Evolutionary conservation across 2,329 filamentous ascomycete genomes (phyloP), one percentile per base, ranked within the genome.

Genomic region (Tothia fuscella): DNA sequence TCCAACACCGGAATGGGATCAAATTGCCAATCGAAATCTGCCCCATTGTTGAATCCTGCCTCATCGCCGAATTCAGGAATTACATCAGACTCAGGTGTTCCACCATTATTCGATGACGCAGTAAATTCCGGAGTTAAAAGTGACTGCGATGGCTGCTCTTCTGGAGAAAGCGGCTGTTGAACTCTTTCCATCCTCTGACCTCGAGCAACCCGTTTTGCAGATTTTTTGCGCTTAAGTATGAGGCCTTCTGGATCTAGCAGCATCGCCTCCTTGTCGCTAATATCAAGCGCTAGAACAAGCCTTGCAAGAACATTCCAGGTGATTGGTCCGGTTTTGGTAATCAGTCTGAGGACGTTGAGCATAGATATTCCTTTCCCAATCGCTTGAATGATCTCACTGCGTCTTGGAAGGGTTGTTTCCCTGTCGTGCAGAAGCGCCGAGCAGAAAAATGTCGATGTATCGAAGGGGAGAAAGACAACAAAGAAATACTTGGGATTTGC

Each of bases 401-500:
- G 63, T 10, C 57, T 58, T 4, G 62, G 60, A 3, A 72, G 54
- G 10, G 52, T 56, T 14, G 52, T 48, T 22, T 65, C 56, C n/a
- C 55, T 50, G 44, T 74, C 70, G 45, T 73, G 69, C 4, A 71
- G 59, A 5, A 74, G 55, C 3, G 68, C 64, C 0, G 69, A 72
- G 53, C 67, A 72, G 4, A 72, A 51, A 14, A 70, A 56, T 0
- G 70, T 66, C 1, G 68, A 62, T 0, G 66, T 69, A 46, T 74
- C 68, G 35, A 74, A 74, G 24, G 71, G 63, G 32, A 60, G 58
- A 43, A 72, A 73, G 0, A 68, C 55, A 5, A 68, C 62, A 39
- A 68, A 61, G 47, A 71, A 66, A 31, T 69, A 71, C 26, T 67
- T 70, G 5, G 63, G 60, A 33, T 70, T 66, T 10, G 63, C 53